Evolutionary conservation across 2,329 filamentous ascomycete genomes (phyloP), one percentile per base, ranked within the genome.

Genomic region (Aureobasidium sp.): DNA sequence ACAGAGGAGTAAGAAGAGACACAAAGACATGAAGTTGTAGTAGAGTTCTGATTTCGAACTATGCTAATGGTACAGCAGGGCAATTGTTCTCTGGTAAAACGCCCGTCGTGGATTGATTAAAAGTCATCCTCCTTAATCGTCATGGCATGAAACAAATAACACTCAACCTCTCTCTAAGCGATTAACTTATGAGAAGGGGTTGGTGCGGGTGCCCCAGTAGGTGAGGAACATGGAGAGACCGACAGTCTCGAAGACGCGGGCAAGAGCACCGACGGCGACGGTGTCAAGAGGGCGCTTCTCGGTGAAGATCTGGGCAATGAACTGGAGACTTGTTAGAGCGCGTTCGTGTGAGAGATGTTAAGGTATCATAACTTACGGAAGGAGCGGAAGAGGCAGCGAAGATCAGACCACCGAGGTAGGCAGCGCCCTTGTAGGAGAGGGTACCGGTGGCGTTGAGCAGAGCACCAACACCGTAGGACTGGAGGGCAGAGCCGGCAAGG

Each of bases 121-220:
- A 59, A 60, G 20, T 60, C 57, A 60, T 60, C 57, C 57, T 60
- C 45, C 57, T 41, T 49, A 51, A 60, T 60, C 57, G 37, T 60
- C 57, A 60, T 51, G 42, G 57, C 57, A 60, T 60, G 57, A 60
- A 49, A 60, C 34, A 51, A 60, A 60, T 34, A n/a, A 60, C 31
- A 60, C 57, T 44, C 31, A 47, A 37, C 41, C 55, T 51, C 41
- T 60, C 57, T 41, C 44, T 42, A 60, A 60, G 57, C 57, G 44
- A 70, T 62, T 72, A 42, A 44, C 69, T 82, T 88, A 92, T 73
- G 91, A 86, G 77, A 96, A 95, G 64, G 91, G 91, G 81, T 91
- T 93, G 79, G 91, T 94, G 74, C 89, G 88, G 72, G 93, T 97
- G 72, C 93, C 93, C 93, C 93, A 97, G 89, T 90, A 97, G 74